Evolutionary conservation across 2,329 filamentous ascomycete genomes (phyloP), one percentile per base, ranked within the genome.

Genomic region (Trichoderma atrobrunneum): DNA sequence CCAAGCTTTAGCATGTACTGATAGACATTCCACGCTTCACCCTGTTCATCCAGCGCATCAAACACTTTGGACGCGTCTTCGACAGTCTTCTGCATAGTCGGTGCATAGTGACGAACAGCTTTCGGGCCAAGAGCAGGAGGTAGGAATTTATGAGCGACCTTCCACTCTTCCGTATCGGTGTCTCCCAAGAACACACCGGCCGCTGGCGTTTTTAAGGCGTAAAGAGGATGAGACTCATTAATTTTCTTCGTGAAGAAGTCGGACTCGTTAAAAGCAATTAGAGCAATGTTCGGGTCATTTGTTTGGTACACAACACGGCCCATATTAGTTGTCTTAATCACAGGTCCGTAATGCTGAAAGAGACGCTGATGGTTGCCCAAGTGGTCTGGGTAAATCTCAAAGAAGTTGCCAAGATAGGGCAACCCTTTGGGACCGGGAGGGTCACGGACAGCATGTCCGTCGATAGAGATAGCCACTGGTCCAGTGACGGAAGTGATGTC

Each of bases 81-180:
- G 2, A 88, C 82, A 0, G 85, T 86, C 61, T 82, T 78, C 73
- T 90, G 87, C 87, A 91, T 90, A 0, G 83, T 84, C 0, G 88
- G 87, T 0, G 87, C 84, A 73, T 91, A 90, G 74, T 90, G 89
- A 1, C 86, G 82, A 5, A 91, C 87, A 0, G 89, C 89, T 76
- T 88, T 89, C 36, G 88, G 88, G 0, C 85, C 85, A 12, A 91
- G 80, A 0, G 87, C 86, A 0, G 89, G 88, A 0, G 89, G 87
- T 0, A 91, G 74, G 78, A 90, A 91, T 77, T 91, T 91, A 81
- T 91, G 89, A 1, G 86, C 84, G 0, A 84, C 75, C 28, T 78
- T 77, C 85, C 85, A 89, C 70, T 85, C 82, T 18, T 84, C 81
- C 0, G 84, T 85, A 24, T 87, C 82, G 0, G 87, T 88, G 75